Percentiles rank a stretch among this genome's conserved stretches.
These are phyloP conservation scores for Phellopilus nigrolimitatus DNA, from an alignment of 1,284 basidiomycete species.

Conservation along the genomic window DNA sequence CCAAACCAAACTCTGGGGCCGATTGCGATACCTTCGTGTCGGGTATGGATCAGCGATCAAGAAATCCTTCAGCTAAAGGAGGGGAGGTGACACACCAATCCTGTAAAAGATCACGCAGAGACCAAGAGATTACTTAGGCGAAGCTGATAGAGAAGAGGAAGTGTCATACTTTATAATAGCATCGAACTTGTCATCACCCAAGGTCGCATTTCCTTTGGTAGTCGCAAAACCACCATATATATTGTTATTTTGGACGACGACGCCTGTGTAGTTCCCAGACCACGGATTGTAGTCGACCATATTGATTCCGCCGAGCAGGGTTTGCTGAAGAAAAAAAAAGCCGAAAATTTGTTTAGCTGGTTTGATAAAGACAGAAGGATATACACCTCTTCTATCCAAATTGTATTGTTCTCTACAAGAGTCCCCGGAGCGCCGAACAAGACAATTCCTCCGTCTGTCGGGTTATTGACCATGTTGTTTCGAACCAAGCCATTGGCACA, in stretches of 20 bases:
- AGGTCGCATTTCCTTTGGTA: conserved; percentile 35
- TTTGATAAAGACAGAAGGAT: conserved; percentile 10
- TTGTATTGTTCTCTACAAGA: conserved; percentile 69
- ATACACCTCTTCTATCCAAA: conserved; percentile 62
- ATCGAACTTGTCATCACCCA: conserved; percentile 55
- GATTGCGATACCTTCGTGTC: conserved; percentile 70
- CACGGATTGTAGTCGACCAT: conserved; percentile 77
- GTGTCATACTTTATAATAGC: conserved; percentile 62
- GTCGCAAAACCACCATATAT: conserved; percentile 68
- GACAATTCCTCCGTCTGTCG: conserved; percentile 83
- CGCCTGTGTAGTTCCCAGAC: conserved; percentile 65
- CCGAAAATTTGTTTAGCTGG: background rate
- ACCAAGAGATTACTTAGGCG: conserved; percentile 22
- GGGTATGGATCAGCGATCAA: too few relatives aligned
- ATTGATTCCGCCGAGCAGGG: conserved; percentile 75
- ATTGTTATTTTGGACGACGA: conserved; percentile 66
- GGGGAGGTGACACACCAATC: too few relatives aligned
- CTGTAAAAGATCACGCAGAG: conserved; percentile 30
- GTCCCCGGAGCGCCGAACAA: conserved; percentile 79
- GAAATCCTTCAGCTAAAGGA: too few relatives aligned
- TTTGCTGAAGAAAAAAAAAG: conserved; percentile 39
- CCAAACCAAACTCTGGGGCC: conserved; percentile 80
- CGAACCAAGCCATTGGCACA: conserved; percentile 63
- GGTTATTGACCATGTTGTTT: conserved; percentile 67
- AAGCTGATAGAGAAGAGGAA: conserved; percentile 8